Conservation (phyloP, 257 asterid genomes). For the Nicotiana noctiflora region DNA sequence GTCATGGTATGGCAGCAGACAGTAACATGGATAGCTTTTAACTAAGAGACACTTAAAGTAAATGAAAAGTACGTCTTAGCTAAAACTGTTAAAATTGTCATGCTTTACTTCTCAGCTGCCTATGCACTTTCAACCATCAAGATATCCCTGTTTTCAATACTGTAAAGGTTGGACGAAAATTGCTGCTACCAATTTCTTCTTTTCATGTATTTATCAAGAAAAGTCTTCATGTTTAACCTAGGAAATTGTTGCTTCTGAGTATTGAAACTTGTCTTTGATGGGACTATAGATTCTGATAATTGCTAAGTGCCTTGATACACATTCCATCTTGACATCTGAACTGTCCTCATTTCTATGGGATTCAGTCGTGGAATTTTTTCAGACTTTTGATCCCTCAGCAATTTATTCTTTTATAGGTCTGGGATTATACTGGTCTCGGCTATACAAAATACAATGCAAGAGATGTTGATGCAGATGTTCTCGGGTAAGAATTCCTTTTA, state of each 20-base stretch:
- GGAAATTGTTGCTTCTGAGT: background rate
- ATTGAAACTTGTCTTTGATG: background rate
- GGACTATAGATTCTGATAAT: background rate
- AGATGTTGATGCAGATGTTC: slow-evolving; percentile 62
- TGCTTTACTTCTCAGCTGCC: background rate
- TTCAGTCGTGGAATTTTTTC: background rate
- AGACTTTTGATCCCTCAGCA: background rate
- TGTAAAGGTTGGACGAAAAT: background rate
- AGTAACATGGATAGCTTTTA: background rate
- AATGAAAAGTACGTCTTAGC: background rate
- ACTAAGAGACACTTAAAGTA: background rate
- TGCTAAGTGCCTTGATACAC: background rate
- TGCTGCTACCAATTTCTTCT: background rate
- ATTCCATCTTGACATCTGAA: background rate
- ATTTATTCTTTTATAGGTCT: slow-evolving; percentile 48
- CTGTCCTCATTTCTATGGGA: background rate
- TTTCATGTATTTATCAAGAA: background rate
- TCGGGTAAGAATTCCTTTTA: slow-evolving; percentile 59
- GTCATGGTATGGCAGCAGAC: background rate
- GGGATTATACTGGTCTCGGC: slow-evolving; percentile 97
- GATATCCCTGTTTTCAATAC: background rate
- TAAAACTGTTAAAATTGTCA: background rate
- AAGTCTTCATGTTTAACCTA: background rate
- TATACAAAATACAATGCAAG: slow-evolving; percentile 81
- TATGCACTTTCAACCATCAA: background rate